Evolutionary conservation across 1,139 yeast genomes (phyloP).

Genomic region (Pichia sp.): DNA sequence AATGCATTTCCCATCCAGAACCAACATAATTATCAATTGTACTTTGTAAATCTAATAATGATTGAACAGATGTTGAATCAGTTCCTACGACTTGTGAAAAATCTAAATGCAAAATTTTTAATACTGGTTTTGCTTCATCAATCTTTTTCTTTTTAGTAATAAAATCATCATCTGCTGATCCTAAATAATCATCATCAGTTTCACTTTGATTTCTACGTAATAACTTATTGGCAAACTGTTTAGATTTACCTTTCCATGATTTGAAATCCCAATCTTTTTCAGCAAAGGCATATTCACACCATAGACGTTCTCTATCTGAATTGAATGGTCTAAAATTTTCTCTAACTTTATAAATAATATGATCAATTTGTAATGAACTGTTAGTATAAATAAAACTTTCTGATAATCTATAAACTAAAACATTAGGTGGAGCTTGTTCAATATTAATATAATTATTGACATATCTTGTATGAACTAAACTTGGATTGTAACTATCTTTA

Average conservation of each 20-base stretch:
- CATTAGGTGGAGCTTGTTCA: constrained; percentile 84
- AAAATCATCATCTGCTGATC: not conserved
- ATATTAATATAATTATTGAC: constrained; percentile 56
- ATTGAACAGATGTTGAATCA: constrained; percentile 76
- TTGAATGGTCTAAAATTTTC: constrained; percentile 56
- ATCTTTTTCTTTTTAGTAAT: not conserved
- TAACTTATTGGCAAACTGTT: too few relatives aligned
- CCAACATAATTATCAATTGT: constrained; percentile 70
- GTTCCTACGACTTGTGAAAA: constrained; percentile 67
- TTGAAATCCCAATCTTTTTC: constrained; percentile 4
- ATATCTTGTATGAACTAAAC: constrained; percentile 24
- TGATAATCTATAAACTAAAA: constrained; percentile 73
- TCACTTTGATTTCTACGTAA: too few relatives aligned
- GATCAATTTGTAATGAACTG: constrained; percentile 66
- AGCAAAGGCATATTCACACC: constrained; percentile 55
- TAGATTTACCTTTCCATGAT: not conserved
- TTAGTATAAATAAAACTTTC: constrained; percentile 82
- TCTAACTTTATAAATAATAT: constrained; percentile 62
- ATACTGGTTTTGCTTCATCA: constrained; percentile 42
- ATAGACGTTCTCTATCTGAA: constrained; percentile 68
- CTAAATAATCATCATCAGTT: too few relatives aligned
- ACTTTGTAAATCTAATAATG: constrained; percentile 68
- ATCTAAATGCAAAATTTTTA: constrained; percentile 72
- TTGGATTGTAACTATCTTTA: constrained; percentile 32
- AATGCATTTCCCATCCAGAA: constrained; percentile 81